Evolutionary conservation across 805 yeast species (phyloP).

Genomic region (Candida loeiensis): DNA sequence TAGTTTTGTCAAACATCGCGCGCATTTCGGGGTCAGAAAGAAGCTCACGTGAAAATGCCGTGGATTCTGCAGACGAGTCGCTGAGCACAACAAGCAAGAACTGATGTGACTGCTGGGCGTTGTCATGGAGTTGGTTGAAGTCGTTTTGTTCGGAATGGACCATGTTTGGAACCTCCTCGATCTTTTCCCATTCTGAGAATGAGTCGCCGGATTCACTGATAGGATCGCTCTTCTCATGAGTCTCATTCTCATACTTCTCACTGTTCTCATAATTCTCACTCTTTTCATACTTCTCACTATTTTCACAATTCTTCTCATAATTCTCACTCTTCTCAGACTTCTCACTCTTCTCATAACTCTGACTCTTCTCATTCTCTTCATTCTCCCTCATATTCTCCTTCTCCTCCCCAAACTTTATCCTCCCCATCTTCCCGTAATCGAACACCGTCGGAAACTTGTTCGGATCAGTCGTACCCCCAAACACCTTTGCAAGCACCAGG

Average conservation of each 20-base stretch:
- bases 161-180: background rate
- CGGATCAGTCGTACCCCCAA: conserved; percentile 8
- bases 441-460: conserved; percentile 24
- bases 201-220: background rate
- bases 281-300: background rate
- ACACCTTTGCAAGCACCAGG: conserved; percentile 25
- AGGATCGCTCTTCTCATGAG: background rate
- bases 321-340: conserved; percentile 6
- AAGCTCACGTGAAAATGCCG: conserved; percentile 16
- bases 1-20: conserved; percentile 16
- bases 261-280: too few species aligned
- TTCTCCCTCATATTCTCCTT: conserved; percentile 3
- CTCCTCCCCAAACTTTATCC: conserved; percentile 7
- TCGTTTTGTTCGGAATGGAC: background rate
- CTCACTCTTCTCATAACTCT: conserved; percentile 11
- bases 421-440: conserved; percentile 21
- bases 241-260: background rate
- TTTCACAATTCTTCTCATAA: conserved; percentile 3
- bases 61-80: conserved; percentile 22
- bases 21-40: conserved; percentile 16
- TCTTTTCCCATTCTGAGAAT: background rate
- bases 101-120: conserved; percentile 24
- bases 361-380: background rate
- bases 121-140: conserved; percentile 31
- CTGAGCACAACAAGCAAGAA: conserved; percentile 35